phyloP scores from a whole-genome alignment of 1,284 basidiomycete genomes.

The Trichosporon coremiiforme region DNA sequence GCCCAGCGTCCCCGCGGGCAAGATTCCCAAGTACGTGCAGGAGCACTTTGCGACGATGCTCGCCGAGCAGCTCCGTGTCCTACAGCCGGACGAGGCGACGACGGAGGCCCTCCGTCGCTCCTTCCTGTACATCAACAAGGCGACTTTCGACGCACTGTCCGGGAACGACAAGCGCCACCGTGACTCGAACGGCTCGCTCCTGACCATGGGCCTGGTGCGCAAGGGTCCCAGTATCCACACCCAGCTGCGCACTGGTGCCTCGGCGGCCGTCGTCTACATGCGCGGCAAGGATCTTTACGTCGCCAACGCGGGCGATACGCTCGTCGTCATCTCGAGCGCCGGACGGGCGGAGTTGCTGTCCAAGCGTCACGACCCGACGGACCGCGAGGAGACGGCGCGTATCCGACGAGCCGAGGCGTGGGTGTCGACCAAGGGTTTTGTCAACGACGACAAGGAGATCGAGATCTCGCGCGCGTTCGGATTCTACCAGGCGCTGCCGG shows the following conservation, averaged over 20 bases:
- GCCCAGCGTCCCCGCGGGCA: conserved; percentile 60
- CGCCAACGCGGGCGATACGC: conserved; percentile 87
- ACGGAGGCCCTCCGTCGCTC: conserved; percentile 78
- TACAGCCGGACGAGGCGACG: conserved; percentile 64
- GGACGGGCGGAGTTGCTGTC: conserved; percentile 78
- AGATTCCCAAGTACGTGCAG: conserved; percentile 70
- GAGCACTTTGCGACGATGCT: conserved; percentile 74
- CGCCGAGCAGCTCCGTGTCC: conserved; percentile 62
- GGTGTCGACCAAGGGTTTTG: conserved; percentile 89
- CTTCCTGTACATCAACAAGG: conserved; percentile 81
- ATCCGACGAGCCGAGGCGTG: conserved; percentile 93
- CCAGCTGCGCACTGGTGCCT: conserved; percentile 70
- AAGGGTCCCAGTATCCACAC: conserved; percentile 40
- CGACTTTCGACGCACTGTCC: conserved; percentile 67
- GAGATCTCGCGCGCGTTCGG: conserved; percentile 92
- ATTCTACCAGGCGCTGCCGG: conserved; percentile 86
- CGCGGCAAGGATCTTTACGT: conserved; percentile 78
- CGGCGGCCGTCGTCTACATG: conserved; percentile 85
- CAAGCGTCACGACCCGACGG: conserved; percentile 85
- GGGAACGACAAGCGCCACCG: conserved; percentile 61
- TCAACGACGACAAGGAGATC: conserved; percentile 79
- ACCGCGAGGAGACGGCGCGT: conserved; percentile 77
- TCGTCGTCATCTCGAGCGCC: conserved; percentile 83
- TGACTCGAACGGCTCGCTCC: conserved; percentile 65
- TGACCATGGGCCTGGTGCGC: conserved; percentile 27